A percentile compares a stretch with the other conserved stretches of the same genome.
These are phyloP conservation scores for Solanum acaule DNA, from an alignment of 257 asterid species.

Conservation along the genomic window DNA sequence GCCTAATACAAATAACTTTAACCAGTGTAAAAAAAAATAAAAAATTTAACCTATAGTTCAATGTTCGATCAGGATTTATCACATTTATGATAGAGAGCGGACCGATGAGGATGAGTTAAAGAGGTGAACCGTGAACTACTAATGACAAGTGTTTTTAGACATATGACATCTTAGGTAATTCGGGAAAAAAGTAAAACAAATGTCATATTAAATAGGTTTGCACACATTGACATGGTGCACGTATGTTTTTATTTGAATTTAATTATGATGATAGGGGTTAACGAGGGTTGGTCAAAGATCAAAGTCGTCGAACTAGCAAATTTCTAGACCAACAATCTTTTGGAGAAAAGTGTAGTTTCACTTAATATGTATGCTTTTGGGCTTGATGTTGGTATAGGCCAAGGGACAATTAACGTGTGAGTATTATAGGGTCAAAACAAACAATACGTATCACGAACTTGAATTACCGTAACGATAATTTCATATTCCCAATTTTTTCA, in stretches of 20 bases:
- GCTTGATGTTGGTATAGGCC: not conserved
- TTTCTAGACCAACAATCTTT: not conserved
- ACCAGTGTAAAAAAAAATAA: not conserved
- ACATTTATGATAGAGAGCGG: not conserved
- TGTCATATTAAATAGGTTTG: not conserved
- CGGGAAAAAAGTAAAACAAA: not conserved
- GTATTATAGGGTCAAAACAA: not conserved
- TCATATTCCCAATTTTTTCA: not conserved
- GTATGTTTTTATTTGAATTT: not conserved
- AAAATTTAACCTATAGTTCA: not conserved
- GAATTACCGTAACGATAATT: not conserved
- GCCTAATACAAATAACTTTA: not conserved
- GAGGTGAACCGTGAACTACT: not conserved
- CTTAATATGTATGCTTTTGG: rapidly evolving
- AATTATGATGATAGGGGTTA: not conserved
- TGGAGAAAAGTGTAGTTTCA: too few relatives aligned
- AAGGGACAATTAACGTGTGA: not conserved
- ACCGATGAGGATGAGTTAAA: not conserved
- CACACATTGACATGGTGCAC: not conserved
- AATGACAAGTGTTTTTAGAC: not conserved
- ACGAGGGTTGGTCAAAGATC: not conserved
- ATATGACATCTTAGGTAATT: not conserved
- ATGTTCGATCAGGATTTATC: not conserved
- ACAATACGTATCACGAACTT: rapidly evolving
- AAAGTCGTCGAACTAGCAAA: not conserved